A percentile compares a stretch with the other conserved stretches of the same genome.
These are phyloP conservation scores for Chalaropsis thielavioides DNA, from an alignment of 2,329 filamentous ascomycete species.

Conservation along the genomic window DNA sequence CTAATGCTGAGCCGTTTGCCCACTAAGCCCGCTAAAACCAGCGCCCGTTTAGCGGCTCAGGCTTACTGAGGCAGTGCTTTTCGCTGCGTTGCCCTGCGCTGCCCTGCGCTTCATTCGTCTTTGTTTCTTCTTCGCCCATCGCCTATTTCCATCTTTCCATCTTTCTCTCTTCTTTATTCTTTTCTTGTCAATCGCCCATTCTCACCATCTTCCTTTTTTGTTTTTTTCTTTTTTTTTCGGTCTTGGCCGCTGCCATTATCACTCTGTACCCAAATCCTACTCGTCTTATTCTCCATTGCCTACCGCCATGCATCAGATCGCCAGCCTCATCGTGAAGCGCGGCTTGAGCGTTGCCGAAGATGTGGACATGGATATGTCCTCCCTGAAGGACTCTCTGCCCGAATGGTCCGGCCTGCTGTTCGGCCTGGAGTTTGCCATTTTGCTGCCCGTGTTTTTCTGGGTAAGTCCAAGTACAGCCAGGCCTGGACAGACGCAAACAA, in stretches of 20 bases:
- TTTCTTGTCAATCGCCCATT: not conserved
- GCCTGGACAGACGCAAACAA: too few relatives aligned
- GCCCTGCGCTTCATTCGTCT: not conserved
- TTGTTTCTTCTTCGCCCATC: not conserved
- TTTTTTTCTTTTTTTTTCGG: not conserved
- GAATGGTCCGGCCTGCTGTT: conserved; percentile 4
- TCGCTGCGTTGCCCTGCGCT: not conserved
- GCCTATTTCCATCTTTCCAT: not conserved
- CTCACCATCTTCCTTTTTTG: not conserved
- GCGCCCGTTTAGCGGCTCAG: not conserved
- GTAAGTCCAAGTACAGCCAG: conserved; percentile 5
- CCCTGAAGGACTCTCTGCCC: not conserved
- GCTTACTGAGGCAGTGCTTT: not conserved
- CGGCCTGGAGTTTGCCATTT: not conserved
- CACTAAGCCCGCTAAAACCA: not conserved
- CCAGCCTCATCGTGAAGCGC: conserved; percentile 2
- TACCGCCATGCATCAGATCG: conserved; percentile 5
- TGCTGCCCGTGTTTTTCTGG: conserved; percentile 12
- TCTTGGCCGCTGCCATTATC: not conserved
- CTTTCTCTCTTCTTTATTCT: not conserved
- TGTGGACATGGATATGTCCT: conserved; percentile 4
- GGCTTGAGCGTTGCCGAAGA: not conserved
- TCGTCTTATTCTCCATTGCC: not conserved
- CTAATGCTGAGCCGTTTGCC: too few relatives aligned
- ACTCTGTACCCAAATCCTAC: not conserved